Evolutionary conservation across 2,329 filamentous ascomycete species (phyloP).

Genomic region (Colletotrichum orbiculare): DNA sequence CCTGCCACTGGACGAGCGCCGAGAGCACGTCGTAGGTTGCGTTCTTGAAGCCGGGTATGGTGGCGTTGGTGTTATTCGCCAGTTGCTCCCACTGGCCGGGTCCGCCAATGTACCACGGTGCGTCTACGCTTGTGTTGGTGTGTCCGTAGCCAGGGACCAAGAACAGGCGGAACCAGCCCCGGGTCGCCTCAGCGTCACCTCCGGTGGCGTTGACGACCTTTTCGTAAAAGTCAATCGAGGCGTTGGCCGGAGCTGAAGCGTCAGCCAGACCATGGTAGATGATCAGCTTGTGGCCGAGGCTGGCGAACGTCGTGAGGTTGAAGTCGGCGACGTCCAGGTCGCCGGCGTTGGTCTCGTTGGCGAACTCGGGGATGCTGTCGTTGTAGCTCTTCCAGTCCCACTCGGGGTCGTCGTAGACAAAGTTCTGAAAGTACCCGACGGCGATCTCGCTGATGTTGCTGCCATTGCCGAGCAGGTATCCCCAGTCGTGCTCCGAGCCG

Average conservation of each 20-base stretch:
- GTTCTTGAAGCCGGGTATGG: constrained; percentile 50
- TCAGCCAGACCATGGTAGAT: constrained; percentile 57
- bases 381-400: constrained; percentile 48
- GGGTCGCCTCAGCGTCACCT: constrained; percentile 47
- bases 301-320: constrained; percentile 49
- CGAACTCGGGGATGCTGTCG: constrained; percentile 42
- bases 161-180: constrained; percentile 62
- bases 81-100: constrained; percentile 41
- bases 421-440: constrained; percentile 48
- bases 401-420: constrained; percentile 47
- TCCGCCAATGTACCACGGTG: constrained; percentile 54
- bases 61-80: constrained; percentile 40
- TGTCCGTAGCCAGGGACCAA: constrained; percentile 63
- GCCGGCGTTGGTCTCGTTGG: constrained; percentile 50
- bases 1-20: constrained; percentile 52
- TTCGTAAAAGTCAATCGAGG: constrained; percentile 49
- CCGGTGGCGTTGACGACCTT: constrained; percentile 53
- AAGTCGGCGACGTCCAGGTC: constrained; percentile 50
- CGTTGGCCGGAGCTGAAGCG: constrained; percentile 49
- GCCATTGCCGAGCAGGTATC: constrained; percentile 44
- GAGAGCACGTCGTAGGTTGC: constrained; percentile 50
- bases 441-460: constrained; percentile 48
- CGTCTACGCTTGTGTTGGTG: constrained; percentile 45
- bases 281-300: constrained; percentile 54
- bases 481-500: constrained; percentile 56